Base-by-base conservation (phyloP, 257 asterid genomes). In the Gynochthodes officinalis region DNA sequence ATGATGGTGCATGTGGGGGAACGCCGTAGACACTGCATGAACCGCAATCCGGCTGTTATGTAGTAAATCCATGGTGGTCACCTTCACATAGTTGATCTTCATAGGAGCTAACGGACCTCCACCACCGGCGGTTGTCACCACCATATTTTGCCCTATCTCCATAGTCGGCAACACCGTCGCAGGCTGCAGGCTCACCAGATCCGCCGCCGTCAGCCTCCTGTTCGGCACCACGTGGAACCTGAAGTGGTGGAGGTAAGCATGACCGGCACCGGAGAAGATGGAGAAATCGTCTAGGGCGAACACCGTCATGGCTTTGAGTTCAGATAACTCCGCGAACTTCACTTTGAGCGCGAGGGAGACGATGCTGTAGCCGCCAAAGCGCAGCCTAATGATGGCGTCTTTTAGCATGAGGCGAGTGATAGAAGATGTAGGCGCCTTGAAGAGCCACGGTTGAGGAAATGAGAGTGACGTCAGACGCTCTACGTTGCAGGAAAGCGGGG, bases 251-350 rank as follows among this genome's bases (percentile, higher is more conserved):
- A 86, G 80, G 82, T 88, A 92, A 13, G 83, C 76, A 37, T 79
- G 87, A 5, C 93, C 90, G 5, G 66, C 65, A 16, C 86, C 84
- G 74, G 81, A 44, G 84, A 92, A 92, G 10, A 86, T 81, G 21
- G 93, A 72, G n/a, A 72, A 81, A 39, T 92, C 96, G 28, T 88
- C 90, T 4, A 89, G 57, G 25, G 96, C 96, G 82, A 92, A 92
- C 7, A 91, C 73, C 67, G 96, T 89, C 86, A 89, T 73, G 4
- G 81, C 55, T n/a, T 78, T 81, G 12, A 89, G 85, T 14, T 73
- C 89, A 12, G 86, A 65, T 1, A 91, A 65, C 52, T 88, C 92
- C 44, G 81, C 55, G 49, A 64, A 83, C 75, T 70, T 80, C 77
- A 82, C 82, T 59, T 91, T 88, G 80, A 91, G 77, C 23, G 90